phyloP scores from a whole-genome alignment of 2,329 filamentous ascomycete species.

The Hirsutella rhossiliensis region DNA sequence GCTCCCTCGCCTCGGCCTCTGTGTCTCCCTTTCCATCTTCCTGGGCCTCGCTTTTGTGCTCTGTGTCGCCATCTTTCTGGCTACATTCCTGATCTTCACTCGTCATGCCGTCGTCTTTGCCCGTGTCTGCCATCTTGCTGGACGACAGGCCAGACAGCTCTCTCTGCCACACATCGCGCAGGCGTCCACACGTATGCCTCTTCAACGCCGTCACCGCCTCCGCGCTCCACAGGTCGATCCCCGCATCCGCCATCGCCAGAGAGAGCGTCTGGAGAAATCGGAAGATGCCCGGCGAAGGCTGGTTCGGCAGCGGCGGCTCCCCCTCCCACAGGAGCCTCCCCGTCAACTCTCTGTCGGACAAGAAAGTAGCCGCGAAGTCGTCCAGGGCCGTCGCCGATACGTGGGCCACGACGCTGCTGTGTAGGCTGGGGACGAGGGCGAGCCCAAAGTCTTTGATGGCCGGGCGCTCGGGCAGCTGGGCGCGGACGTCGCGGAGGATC shows the following conservation, averaged over 20 bases:
- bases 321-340: conserved; percentile 73
- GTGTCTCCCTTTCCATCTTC: background rate
- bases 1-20: conserved; percentile 4
- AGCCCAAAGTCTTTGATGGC: conserved; percentile 44
- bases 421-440: conserved; percentile 49
- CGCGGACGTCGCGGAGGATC: conserved; percentile 61
- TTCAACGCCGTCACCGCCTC: conserved; percentile 54
- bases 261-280: conserved; percentile 56
- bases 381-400: conserved; percentile 38
- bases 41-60: background rate
- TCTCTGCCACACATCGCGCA: conserved; percentile 37
- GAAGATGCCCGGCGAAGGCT: conserved; percentile 67
- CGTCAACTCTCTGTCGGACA: conserved; percentile 36
- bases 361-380: conserved; percentile 27
- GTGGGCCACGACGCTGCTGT: conserved; percentile 44
- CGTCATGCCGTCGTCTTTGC: conserved; percentile 1
- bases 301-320: conserved; percentile 58
- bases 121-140: background rate
- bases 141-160: conserved; percentile 21
- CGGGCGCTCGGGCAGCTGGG: conserved; percentile 44
- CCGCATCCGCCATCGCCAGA: conserved; percentile 54
- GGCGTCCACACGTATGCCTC: conserved; percentile 32
- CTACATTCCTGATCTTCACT: conserved; percentile 1
- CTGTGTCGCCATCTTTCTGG: background rate
- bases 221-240: conserved; percentile 72